These are phyloP conservation scores for Euphorbia tirucalli DNA, from an alignment of 345 rosid genomes.

Conservation along the genomic window DNA sequence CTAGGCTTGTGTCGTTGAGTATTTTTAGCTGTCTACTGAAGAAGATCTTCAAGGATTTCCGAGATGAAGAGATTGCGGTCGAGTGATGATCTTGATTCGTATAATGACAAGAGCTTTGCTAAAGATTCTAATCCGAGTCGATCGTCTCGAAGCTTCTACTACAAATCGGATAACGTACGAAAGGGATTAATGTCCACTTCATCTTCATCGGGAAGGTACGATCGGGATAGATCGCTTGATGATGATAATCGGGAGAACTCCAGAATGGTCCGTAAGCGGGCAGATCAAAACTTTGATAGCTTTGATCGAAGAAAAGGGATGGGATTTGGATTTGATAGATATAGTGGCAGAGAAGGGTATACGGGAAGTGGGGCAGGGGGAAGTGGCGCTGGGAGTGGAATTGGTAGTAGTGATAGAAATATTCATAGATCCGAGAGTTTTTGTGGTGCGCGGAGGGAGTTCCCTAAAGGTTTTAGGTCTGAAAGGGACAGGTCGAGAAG, in stretches of 20 bases:
- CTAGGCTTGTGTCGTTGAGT: not conserved
- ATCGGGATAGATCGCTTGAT: conserved; percentile 56
- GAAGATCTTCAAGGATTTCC: not conserved
- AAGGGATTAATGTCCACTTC: conserved; percentile 49
- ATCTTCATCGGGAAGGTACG: conserved; percentile 52
- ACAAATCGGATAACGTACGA: conserved; percentile 48
- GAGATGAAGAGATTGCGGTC: conserved; percentile 84
- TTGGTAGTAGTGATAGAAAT: conserved; percentile 23
- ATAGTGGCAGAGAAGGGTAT: conserved; percentile 39
- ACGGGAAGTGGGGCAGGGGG: conserved; percentile 28
- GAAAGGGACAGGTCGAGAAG: conserved; percentile 75
- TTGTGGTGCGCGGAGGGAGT: conserved; percentile 65
- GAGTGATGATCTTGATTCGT: conserved; percentile 70
- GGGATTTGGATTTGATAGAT: conserved; percentile 52
- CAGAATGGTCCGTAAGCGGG: conserved; percentile 54
- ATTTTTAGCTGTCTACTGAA: not conserved
- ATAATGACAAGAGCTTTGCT: conserved; percentile 38
- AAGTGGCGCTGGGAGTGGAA: conserved; percentile 19
- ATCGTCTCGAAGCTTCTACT: conserved; percentile 52
- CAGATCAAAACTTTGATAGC: conserved; percentile 60
- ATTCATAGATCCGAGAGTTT: conserved; percentile 74
- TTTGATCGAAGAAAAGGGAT: conserved; percentile 52
- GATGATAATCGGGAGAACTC: conserved; percentile 44
- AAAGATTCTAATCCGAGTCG: conserved; percentile 54
- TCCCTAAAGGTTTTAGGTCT: conserved; percentile 80